Evolutionary conservation across 2,329 filamentous ascomycete genomes (phyloP).

Genomic region (Sporothrix brunneoviolacea): DNA sequence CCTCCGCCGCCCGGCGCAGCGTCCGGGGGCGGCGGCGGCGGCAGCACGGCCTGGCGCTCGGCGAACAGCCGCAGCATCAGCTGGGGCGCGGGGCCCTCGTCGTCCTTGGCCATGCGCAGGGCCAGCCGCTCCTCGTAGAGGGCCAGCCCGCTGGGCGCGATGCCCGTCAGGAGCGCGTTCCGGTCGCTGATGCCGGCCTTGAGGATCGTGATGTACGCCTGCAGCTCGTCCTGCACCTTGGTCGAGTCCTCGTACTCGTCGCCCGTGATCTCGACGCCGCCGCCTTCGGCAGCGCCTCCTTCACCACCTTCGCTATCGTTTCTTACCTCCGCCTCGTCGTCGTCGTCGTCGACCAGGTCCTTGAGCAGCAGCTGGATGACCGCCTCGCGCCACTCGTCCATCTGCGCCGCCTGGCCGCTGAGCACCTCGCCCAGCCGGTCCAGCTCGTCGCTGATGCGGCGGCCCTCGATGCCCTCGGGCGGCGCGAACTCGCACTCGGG

Average conservation of each 20-base stretch:
- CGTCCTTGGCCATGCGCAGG: slow-evolving; percentile 51
- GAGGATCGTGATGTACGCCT: slow-evolving; percentile 76
- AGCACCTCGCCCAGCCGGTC: slow-evolving; percentile 59
- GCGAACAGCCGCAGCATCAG: slow-evolving; percentile 47
- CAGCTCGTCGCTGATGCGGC: slow-evolving; percentile 57
- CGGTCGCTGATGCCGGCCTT: slow-evolving; percentile 73
- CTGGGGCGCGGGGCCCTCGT: slow-evolving; percentile 65
- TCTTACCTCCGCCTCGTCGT: too few species aligned
- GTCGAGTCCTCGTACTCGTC: slow-evolving; percentile 87
- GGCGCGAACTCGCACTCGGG: slow-evolving; percentile 50
- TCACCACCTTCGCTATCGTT: too few species aligned
- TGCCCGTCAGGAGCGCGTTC: slow-evolving; percentile 66
- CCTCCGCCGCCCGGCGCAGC: slow-evolving; percentile 22
- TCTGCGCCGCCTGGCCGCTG: slow-evolving; percentile 62
- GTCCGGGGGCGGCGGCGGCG: too few species aligned
- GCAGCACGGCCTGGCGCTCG: slow-evolving; percentile 41
- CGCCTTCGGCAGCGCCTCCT: too few species aligned
- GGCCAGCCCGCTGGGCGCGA: slow-evolving; percentile 62
- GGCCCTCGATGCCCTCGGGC: slow-evolving; percentile 65
- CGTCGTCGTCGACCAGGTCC: slow-evolving; percentile 77
- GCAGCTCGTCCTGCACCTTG: slow-evolving; percentile 79
- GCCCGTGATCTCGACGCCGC: slow-evolving; percentile 65
- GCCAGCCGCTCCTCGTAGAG: slow-evolving; percentile 64
- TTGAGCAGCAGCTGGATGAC: slow-evolving; percentile 66
- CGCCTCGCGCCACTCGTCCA: slow-evolving; percentile 68